Evolutionary conservation across 805 yeast genomes (phyloP), one percentile per base, ranked within the genome.

Genomic region (Tetrapisispora fleetii): DNA sequence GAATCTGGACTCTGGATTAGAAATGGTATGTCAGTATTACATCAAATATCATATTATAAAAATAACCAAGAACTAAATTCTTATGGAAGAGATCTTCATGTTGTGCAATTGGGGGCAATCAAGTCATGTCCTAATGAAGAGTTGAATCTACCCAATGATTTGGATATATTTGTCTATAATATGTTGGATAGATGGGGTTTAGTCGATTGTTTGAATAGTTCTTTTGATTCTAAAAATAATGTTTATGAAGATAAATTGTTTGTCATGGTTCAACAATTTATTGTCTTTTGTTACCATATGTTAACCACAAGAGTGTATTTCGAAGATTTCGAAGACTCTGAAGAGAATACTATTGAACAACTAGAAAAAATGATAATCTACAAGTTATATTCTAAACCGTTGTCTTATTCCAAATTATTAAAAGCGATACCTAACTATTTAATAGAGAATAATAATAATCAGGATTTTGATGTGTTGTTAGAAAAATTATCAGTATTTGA

Each of bases 231-330:
- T 16, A 58, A 56, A 1, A 67, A 73, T 32, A 81, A 80, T 19
- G 77, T 76, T 13, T 71, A 70, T 30, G 77, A 74, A 38, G 70
- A 66, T 21, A 72, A 70, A 49, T 67, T 80, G 1, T 69, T 74
- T 2, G 76, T 78, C 49, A 77, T 91, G 67, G 68, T 88, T 19
- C 97, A 90, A 58, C 96, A 88, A 56, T 81, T 88, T 52, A 59
- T 89, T 43, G 78, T 81, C 32, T 83, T 82, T 52, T 67, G 89
- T 50, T 83, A 88, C 51, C 78, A 79, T 44, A 54, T 88, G 10
- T 60, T 89, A 18, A 79, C 85, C 1, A 95, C 87, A 56, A 81
- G 95, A 51, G 63, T 78, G 3, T 76, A 76, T 45, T 74, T 87
- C 49, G 71, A 71, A 48, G 77, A 76, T 2, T 67, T 70, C 19